Conservation (phyloP, 169 alveolate genomes). For the Eimeria mitis region DNA sequence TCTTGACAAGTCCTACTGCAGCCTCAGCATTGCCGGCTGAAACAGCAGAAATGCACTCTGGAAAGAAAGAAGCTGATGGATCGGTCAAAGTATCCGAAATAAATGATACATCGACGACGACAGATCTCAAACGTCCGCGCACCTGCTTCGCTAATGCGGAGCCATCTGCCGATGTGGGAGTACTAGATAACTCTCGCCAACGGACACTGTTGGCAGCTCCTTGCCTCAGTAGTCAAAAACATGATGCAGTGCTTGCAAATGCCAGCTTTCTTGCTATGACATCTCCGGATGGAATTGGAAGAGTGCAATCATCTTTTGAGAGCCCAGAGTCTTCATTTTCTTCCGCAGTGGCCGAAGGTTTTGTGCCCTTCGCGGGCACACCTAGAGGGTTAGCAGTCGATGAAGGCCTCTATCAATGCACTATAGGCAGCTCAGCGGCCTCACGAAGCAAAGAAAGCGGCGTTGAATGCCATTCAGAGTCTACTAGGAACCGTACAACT, state of each 20-base stretch:
- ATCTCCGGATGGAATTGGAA: background rate
- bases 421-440: constrained; percentile 12
- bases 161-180: background rate
- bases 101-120: background rate
- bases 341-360: background rate
- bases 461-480: background rate
- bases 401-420: background rate
- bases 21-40: background rate
- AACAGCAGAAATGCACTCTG: background rate
- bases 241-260: background rate
- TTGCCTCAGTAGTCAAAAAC: background rate
- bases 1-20: background rate
- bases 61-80: background rate
- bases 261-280: background rate
- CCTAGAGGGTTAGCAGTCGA: background rate
- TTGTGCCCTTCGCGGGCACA: background rate
- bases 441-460: background rate
- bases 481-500: background rate
- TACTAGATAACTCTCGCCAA: background rate
- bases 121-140: background rate
- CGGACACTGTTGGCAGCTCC: background rate
- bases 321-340: constrained; percentile 3
- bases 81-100: background rate
- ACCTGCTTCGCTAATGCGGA: background rate
- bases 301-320: constrained; percentile 23